These are phyloP conservation scores for Naganishia cerealis DNA, from an alignment of 1,284 basidiomycete species.

Conservation along the genomic window DNA sequence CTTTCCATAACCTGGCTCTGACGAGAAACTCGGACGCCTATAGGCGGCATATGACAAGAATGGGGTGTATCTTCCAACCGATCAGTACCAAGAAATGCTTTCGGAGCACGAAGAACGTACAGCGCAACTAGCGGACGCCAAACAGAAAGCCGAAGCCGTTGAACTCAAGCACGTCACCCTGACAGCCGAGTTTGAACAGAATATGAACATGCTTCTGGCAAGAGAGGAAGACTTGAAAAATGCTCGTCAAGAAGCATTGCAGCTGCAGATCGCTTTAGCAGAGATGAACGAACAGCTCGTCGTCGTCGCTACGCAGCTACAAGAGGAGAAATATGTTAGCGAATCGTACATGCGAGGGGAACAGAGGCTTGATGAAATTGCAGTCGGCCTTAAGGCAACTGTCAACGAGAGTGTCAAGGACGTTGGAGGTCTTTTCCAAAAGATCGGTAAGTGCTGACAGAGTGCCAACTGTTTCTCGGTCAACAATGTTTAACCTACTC, in stretches of 20 bases:
- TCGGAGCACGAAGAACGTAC: constrained; percentile 71
- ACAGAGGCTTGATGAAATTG: constrained; percentile 67
- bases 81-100: constrained; percentile 81
- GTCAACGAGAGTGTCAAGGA: constrained; percentile 71
- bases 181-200: constrained; percentile 87
- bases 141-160: constrained; percentile 76
- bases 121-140: constrained; percentile 75
- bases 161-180: constrained; percentile 75
- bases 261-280: constrained; percentile 61
- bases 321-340: constrained; percentile 73
- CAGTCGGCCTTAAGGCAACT: constrained; percentile 66
- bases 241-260: constrained; percentile 54
- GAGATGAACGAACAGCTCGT: constrained; percentile 60
- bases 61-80: constrained; percentile 86
- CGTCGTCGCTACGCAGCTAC: constrained; percentile 62
- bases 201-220: constrained; percentile 71
- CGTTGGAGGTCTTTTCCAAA: constrained; percentile 72
- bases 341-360: constrained; percentile 77
- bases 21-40: background rate
- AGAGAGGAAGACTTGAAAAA: constrained; percentile 71
- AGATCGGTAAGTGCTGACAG: constrained; percentile 65
- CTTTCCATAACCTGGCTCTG: background rate
- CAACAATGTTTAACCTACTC: background rate
- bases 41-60: constrained; percentile 86
- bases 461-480: background rate